Conservation (phyloP, 345 rosid species). For the Euphorbia lathyris region DNA sequence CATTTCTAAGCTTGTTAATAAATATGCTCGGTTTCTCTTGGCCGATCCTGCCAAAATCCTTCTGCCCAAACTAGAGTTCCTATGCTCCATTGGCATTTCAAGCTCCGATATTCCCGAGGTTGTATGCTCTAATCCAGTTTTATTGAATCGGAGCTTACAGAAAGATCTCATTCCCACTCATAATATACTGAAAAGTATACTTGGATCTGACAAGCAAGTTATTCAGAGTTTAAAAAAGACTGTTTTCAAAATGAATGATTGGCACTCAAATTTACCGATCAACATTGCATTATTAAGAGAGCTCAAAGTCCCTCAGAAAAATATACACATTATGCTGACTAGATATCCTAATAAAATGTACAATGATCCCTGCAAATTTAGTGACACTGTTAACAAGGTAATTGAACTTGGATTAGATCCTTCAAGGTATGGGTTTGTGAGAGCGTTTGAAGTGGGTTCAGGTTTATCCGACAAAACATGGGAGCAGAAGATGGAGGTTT, state of each 20-base stretch:
- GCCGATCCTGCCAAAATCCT: background rate
- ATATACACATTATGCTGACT: background rate
- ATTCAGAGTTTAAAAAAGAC: background rate
- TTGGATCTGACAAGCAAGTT: background rate
- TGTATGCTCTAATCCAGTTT: background rate
- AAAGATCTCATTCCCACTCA: background rate
- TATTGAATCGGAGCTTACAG: background rate
- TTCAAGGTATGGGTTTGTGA: slow-evolving; percentile 15
- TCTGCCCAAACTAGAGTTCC: slow-evolving; percentile 2
- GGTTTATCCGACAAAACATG: slow-evolving; percentile 11
- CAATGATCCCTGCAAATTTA: slow-evolving; percentile 9
- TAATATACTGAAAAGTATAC: background rate
- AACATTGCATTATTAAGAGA: background rate
- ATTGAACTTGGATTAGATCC: slow-evolving; percentile 33
- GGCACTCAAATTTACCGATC: too few relatives aligned
- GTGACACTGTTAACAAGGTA: slow-evolving; percentile 17
- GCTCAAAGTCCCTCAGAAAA: background rate
- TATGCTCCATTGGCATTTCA: slow-evolving; percentile 11
- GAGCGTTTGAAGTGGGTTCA: slow-evolving; percentile 16
- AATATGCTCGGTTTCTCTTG: background rate
- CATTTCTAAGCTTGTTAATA: slow-evolving; percentile 2
- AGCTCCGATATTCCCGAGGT: slow-evolving; percentile 1
- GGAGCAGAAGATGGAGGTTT: slow-evolving; percentile 21
- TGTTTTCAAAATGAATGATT: background rate
- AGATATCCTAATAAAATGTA: slow-evolving; percentile 8